Percentiles rank a stretch among this genome's conserved stretches.
These are phyloP conservation scores for Penicillium sp. DNA, from an alignment of 2,329 filamentous ascomycete species.

Conservation along the genomic window DNA sequence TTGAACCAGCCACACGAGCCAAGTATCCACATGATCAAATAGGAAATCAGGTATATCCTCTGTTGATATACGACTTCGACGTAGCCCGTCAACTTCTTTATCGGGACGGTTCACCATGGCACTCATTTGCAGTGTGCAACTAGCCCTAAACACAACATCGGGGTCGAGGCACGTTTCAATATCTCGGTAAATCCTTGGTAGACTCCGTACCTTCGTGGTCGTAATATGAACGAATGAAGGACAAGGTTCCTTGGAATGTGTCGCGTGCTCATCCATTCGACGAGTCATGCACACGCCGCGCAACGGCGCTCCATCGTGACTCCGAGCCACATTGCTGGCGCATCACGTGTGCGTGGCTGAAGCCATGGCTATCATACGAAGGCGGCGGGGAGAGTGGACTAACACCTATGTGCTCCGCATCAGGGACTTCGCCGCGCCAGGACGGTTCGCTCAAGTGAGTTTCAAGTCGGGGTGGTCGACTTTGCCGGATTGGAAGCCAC, in stretches of 20 bases:
- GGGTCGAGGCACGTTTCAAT: neutral
- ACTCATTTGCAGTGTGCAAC: neutral
- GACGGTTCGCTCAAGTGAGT: neutral
- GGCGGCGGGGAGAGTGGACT: constrained; percentile 23
- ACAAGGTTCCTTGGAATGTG: neutral
- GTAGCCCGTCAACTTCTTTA: neutral
- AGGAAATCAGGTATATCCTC: neutral
- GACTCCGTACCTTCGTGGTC: neutral
- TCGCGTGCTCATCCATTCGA: constrained; percentile 36
- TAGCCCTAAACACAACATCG: no score
- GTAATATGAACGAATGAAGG: no score
- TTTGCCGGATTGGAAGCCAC: neutral
- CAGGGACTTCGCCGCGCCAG: no score
- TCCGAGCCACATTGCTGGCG: constrained; percentile 11
- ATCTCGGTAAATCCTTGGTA: neutral
- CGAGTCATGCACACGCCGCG: constrained; percentile 22
- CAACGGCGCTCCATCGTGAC: constrained; percentile 30
- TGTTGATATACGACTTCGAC: neutral
- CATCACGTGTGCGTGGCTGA: constrained; percentile 12
- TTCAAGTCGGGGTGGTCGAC: neutral
- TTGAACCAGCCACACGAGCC: neutral
- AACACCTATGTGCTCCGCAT: neutral
- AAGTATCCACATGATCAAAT: neutral
- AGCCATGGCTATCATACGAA: constrained; percentile 30
- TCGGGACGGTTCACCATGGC: neutral